phyloP scores from a whole-genome alignment of 441 rosid genomes.

The Pelargonium myrrhifolium region DNA sequence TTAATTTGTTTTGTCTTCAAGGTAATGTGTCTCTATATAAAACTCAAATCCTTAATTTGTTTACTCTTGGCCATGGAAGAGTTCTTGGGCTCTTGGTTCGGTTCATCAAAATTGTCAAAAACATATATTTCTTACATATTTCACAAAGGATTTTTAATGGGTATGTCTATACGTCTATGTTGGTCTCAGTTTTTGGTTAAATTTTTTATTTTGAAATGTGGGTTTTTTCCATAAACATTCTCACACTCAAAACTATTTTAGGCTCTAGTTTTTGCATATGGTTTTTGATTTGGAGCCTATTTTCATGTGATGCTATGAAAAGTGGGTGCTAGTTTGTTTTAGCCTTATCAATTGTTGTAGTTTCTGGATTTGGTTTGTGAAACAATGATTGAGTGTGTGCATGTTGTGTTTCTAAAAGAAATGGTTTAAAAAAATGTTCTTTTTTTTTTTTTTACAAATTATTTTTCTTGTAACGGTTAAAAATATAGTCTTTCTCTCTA shows the following conservation, averaged over 20 bases:
- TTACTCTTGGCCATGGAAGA: constrained; percentile 25
- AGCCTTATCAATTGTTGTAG: neutral
- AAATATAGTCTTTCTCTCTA: too few relatives aligned
- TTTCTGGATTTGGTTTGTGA: neutral
- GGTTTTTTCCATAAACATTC: neutral
- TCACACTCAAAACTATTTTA: neutral
- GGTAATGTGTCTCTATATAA: too few relatives aligned
- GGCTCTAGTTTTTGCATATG: neutral
- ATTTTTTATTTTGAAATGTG: neutral
- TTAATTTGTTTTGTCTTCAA: too few relatives aligned
- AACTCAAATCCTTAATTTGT: too few relatives aligned
- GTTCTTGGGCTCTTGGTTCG: constrained; percentile 20
- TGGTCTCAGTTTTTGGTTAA: neutral
- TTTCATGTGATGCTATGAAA: neutral
- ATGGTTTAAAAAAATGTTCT: neutral
- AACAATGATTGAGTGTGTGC: neutral
- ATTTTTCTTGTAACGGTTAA: neutral
- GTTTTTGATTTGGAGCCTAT: neutral
- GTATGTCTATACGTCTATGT: constrained; percentile 11
- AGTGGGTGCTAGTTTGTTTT: neutral
- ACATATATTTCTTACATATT: neutral
- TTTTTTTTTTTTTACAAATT: too few relatives aligned
- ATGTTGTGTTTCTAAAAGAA: neutral
- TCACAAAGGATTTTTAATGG: constrained; percentile 17
- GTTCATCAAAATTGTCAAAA: constrained; percentile 14